These are phyloP conservation scores for Ustilago xerochloae DNA, from an alignment of 1,284 basidiomycete genomes.

Conservation along the genomic window DNA sequence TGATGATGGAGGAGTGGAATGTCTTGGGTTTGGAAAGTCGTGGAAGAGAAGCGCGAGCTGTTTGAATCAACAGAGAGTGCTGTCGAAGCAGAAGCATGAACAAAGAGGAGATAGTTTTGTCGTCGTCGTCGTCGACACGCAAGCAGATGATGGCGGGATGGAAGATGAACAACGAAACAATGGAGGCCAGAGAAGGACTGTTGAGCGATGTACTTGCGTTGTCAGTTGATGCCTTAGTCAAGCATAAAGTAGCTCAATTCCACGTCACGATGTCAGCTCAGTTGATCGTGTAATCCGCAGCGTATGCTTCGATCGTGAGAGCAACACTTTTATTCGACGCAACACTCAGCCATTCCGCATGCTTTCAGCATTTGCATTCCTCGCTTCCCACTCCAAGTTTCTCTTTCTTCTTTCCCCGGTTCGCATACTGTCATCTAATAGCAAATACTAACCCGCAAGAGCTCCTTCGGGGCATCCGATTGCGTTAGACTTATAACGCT, in stretches of 20 bases:
- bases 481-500: neutral
- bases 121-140: slow-evolving; percentile 1
- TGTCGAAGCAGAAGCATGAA: slow-evolving; percentile 41
- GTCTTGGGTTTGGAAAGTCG: neutral
- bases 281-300: slow-evolving; percentile 28
- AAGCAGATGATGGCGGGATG: neutral
- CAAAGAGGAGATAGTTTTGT: slow-evolving; percentile 4
- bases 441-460: neutral
- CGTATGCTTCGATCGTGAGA: slow-evolving; percentile 28
- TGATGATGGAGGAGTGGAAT: slow-evolving; percentile 17
- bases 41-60: slow-evolving; percentile 16
- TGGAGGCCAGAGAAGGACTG: neutral
- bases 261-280: neutral
- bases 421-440: too few relatives aligned
- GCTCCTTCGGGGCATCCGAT: neutral
- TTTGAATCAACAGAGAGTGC: slow-evolving; percentile 22
- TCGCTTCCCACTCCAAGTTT: neutral
- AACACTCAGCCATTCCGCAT: neutral
- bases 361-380: neutral
- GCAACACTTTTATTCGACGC: neutral
- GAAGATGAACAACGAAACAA: too few relatives aligned
- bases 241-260: neutral
- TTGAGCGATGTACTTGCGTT: neutral
- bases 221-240: neutral
- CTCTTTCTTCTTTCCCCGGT: neutral